Evolutionary conservation across 176 grass and related monocot genomes (phyloP), one percentile per base, ranked within the genome.

Genomic region (Eleusine indica): DNA sequence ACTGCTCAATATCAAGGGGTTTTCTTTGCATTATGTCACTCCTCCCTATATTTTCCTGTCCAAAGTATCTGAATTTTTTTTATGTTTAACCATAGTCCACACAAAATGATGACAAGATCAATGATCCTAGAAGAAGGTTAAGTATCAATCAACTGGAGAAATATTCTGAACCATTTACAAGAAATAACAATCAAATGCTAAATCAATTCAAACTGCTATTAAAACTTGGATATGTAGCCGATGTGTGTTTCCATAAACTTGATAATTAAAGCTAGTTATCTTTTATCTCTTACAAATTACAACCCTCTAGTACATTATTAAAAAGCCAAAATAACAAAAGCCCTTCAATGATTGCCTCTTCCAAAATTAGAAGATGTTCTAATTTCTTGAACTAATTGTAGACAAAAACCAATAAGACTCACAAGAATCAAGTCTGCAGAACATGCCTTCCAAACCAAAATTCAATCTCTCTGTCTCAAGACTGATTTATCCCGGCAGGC

Each of bases 301-400:
- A 54, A 18, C 3, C 15, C 3, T 51, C 48, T 2, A 54, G 60
- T 13, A 47, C 32, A 35, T 35, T 35, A 35, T 35, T 47, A 65
- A 65, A 77, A 46, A 4, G 57, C 42, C 42, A 64, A 44, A 77
- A 40, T 25, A 78, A 65, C 15, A 65, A n/a, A 47, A 77, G 74
- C 21, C 56, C 40, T 22, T 22, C 57, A 22, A 22, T 61, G 57
- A 9, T 22, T 7, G 21, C 57, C 57, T 22, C 18, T 61, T 22
- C 42, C 57, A 22, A 61, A 30, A 12, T 64, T 25, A 4, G 9
- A 64, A 64, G 25, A 64, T 8, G 8, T 29, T 29, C 2, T 30
- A 64, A 10, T 64, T 64, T 30, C 9, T 32, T 64, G 25, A 64
- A 25, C 22, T 64, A 64, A 10, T 30, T 64, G 3, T n/a, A 64